A percentile compares a stretch with the other conserved stretches of the same genome.
phyloP scores from a whole-genome alignment of 306 rosid genomes.

The Aeschynomene evenia region DNA sequence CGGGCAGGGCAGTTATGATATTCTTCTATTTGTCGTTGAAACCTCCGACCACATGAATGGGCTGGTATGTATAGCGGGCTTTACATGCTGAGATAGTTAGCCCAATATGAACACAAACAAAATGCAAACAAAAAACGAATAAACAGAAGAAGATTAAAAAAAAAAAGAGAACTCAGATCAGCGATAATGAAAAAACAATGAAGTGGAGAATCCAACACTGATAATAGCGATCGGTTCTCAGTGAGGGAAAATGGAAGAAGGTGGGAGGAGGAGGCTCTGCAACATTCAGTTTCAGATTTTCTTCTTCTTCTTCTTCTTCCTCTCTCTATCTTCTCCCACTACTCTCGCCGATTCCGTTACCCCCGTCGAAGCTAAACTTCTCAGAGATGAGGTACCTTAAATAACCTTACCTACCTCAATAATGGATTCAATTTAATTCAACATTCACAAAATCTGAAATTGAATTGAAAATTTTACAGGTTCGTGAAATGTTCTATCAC shows the following conservation, averaged over 20 bases:
- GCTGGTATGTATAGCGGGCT: no score
- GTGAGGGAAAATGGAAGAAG: neutral
- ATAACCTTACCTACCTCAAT: neutral
- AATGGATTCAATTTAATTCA: neutral
- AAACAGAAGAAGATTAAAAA: no score
- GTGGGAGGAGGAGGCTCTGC: neutral
- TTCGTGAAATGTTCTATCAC: constrained; percentile 87
- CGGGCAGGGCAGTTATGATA: no score
- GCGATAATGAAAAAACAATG: no score
- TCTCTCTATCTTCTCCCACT: neutral
- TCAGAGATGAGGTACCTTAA: neutral
- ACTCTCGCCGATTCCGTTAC: neutral
- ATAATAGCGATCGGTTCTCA: no score
- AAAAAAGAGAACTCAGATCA: no score
- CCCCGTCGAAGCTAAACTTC: neutral
- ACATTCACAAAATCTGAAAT: neutral
- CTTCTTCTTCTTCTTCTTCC: neutral
- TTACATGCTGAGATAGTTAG: no score
- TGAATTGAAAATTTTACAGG: constrained; percentile 32
- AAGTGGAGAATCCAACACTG: no score
- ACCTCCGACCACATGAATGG: no score
- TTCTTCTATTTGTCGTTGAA: no score
- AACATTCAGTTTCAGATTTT: neutral
- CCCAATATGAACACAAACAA: no score
- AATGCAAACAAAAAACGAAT: no score